Conservation (phyloP, 129 eudicot species). For the Apium graveolens region DNA sequence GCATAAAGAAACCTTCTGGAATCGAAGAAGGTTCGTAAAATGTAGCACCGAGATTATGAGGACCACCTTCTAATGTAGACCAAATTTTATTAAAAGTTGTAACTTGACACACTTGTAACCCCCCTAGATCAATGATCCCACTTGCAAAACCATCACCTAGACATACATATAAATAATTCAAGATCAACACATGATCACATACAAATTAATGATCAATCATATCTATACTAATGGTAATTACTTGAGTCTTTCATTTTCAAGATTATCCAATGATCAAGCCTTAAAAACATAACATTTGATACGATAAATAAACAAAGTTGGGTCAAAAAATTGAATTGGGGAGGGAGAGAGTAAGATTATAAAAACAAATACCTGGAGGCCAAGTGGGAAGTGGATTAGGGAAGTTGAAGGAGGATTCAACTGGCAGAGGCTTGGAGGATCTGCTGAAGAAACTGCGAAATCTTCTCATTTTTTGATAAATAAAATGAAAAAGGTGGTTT, state of each 20-base stretch:
- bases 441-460: conserved; percentile 19
- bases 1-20: conserved; percentile 60
- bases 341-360: too few relatives aligned
- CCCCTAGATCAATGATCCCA: conserved; percentile 76
- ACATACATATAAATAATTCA: background rate
- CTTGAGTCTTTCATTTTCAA: background rate
- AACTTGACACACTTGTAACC: conserved; percentile 49
- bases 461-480: background rate
- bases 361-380: conserved; percentile 45
- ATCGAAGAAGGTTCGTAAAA: conserved; percentile 57
- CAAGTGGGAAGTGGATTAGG: conserved; percentile 63
- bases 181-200: background rate
- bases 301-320: background rate
- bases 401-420: conserved; percentile 48
- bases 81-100: conserved; percentile 53
- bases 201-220: background rate
- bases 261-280: background rate
- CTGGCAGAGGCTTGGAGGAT: conserved; percentile 37
- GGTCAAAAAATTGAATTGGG: too few relatives aligned
- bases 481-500: background rate
- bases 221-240: too few relatives aligned
- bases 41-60: conserved; percentile 50
- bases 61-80: conserved; percentile 69
- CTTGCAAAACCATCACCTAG: conserved; percentile 63
- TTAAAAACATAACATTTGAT: background rate